Base-by-base conservation (phyloP, 179 eudicot species). In the Silene coronaria region DNA sequence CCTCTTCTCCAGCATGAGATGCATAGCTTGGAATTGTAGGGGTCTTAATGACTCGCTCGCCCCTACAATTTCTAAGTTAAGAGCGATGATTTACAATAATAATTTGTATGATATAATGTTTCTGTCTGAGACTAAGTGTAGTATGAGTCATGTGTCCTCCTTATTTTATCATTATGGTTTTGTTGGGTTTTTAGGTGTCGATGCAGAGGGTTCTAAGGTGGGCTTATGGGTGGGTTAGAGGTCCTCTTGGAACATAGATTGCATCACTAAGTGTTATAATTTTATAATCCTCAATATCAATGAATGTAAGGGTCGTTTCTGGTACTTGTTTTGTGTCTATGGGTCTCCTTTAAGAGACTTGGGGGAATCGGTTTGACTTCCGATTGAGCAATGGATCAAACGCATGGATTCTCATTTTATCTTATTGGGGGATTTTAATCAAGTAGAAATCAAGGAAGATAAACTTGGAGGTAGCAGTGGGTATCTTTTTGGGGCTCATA, bases 1-100 rank as follows among this genome's bases (percentile, higher is more conserved):
- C 34, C n/a, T 2, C 32, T 23, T 6, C 5, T 4, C 0, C 26
- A 0, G 0, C 5, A 62, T 62, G 66, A 62, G 4, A 62, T 24
- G 66, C 66, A 23, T 62, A 14, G 10, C 66, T 0, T 62, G 66
- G 66, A 62, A 62, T 62, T 62, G 66, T 62, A 62, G 34, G 66
- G 66, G 16, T 12, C 4, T 22, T 2, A 62, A 62, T 11, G 4
- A 62, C 2, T 10, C 34, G 34, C 66, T 62, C n/a, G 34, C 66
- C 32, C 66, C 66, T 62, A 62, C 17, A 62, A 62, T 62, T 62
- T 1, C 32, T 2, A 23, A 26, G 16, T 1, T 23, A 1, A 24
- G n/a, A 24, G 66, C 34, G 34, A 4, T 62, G 5, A 0, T 8
- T 0, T 38, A 38, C 26, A 10, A 2, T 23, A 7, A 6, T 12